Evolutionary conservation across 1,139 yeast species (phyloP), one percentile per base, ranked within the genome.

Genomic region (Nakaseomyces bracarensis): DNA sequence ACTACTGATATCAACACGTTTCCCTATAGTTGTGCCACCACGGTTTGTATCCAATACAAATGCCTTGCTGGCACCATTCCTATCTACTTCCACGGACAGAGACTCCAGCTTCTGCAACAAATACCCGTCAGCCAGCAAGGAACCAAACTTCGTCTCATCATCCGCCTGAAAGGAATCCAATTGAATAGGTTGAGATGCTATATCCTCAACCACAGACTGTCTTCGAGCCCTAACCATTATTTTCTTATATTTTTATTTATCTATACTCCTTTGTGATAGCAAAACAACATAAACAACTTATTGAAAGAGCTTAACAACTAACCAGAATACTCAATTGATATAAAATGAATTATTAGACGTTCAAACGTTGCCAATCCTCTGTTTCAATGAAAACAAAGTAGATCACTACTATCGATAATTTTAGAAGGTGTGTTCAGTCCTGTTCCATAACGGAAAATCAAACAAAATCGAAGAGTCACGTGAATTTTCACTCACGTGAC

Each of bases 201-300:
- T 56, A 25, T 46, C 48, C 18, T 53, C 54, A 3, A 57, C 61
- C 35, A 58, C 45, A 3, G 62, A 58, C 39, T 50, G 49, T 25
- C 53, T 48, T 25, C 61, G 20, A 11, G 26, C 18, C 18, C 36
- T 20, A 10, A 18, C 19, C 36, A 33, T 33, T n/a, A 9, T 27
- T 27, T 10, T 22, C 25, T 22, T 22, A 7, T 22, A 7, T 10
- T 8, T 4, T 7, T 30, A 2, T 30, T 18, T 3, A 16, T 11
- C 7, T 22, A 7, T 7, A 22, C 25, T 22, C 9, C 10, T 7
- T 7, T 22, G 25, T 10, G n/a, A n/a, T n/a, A n/a, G n/a, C n/a
- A n/a, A n/a, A n/a, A n/a, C n/a, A n/a, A n/a, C n/a, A n/a, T n/a
- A n/a, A n/a, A n/a, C n/a, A n/a, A n/a, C n/a, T n/a, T n/a, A n/a